Percentiles rank a stretch among this genome's conserved stretches.
These are phyloP conservation scores for Biscogniauxia marginata DNA, from an alignment of 2,329 filamentous ascomycete genomes.

Conservation along the genomic window DNA sequence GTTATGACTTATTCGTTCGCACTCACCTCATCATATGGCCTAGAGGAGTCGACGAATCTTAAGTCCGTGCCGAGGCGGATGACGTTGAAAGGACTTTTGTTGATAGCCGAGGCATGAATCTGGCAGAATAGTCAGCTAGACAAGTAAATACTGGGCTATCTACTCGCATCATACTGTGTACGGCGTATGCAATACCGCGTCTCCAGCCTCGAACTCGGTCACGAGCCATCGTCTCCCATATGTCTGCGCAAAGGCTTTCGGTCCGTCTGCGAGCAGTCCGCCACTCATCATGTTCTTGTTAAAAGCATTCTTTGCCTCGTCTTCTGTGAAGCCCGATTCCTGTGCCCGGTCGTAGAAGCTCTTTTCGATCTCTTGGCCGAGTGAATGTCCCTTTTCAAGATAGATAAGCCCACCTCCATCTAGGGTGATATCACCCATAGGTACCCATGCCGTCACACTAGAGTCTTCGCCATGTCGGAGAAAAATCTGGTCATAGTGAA, in stretches of 20 bases:
- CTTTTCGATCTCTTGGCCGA: constrained; percentile 50
- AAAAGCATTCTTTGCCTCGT: constrained; percentile 50
- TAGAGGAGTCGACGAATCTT: constrained; percentile 52
- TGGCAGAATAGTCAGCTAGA: constrained; percentile 22
- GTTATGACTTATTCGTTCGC: background rate
- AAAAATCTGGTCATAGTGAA: constrained; percentile 62
- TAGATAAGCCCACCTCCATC: constrained; percentile 60
- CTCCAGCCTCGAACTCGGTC: constrained; percentile 39
- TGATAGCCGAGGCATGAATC: constrained; percentile 59
- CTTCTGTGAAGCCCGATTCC: constrained; percentile 47
- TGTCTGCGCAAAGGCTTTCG: constrained; percentile 35
- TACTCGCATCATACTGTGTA: constrained; percentile 29
- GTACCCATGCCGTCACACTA: constrained; percentile 56
- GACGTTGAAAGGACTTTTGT: constrained; percentile 48
- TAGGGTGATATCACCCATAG: constrained; percentile 52
- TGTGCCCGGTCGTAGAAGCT: constrained; percentile 49
- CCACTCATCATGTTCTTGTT: constrained; percentile 60
- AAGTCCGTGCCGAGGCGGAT: constrained; percentile 57
- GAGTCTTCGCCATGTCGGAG: constrained; percentile 54
- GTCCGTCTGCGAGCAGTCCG: constrained; percentile 51
- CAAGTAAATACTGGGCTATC: background rate
- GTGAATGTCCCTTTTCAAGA: constrained; percentile 45
- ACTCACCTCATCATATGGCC: constrained; percentile 48
- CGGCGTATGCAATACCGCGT: constrained; percentile 39
- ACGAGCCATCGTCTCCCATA: constrained; percentile 36